Conservation (phyloP, 208 protist genomes). For the Acanthamoeba sp. region DNA sequence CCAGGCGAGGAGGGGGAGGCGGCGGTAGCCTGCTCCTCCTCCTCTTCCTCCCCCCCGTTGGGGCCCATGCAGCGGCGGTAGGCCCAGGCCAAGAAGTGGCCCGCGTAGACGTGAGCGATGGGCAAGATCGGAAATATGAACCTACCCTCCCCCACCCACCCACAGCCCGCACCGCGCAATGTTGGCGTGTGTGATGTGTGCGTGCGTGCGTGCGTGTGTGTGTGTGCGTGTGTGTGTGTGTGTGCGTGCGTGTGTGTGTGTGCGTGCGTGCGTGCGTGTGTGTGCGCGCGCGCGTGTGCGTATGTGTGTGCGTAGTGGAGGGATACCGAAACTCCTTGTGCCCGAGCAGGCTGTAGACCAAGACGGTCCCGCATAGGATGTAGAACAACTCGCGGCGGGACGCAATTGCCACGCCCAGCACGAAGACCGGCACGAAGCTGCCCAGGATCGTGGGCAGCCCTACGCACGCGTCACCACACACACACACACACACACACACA, state of each 20-base stretch:
- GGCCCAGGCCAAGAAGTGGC: slow-evolving; percentile 58
- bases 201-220: too few species aligned
- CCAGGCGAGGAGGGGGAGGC: too few species aligned
- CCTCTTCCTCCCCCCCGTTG: slow-evolving; percentile 29
- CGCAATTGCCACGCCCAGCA: slow-evolving; percentile 23
- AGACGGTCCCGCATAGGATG: slow-evolving; percentile 82
- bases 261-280: too few species aligned
- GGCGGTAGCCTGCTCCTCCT: background rate
- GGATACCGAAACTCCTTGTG: slow-evolving; percentile 95
- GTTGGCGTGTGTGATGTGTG: too few species aligned
- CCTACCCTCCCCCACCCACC: background rate
- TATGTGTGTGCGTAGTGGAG: slow-evolving; percentile 92
- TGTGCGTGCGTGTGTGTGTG: background rate
- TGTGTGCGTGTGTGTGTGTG: too few species aligned
- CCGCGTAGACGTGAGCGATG: slow-evolving; percentile 74
- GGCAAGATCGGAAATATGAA: slow-evolving; percentile 86
- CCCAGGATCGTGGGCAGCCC: slow-evolving; percentile 89
- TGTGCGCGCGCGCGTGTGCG: too few species aligned
- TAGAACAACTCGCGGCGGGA: background rate
- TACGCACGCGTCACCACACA: background rate
- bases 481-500: background rate
- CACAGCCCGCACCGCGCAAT: too few species aligned
- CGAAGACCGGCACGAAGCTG: background rate
- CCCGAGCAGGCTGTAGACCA: slow-evolving; percentile 90
- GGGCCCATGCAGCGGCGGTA: background rate